Conservation (phyloP, 148 eudicot genomes). For the Chenopodium formosanum region DNA sequence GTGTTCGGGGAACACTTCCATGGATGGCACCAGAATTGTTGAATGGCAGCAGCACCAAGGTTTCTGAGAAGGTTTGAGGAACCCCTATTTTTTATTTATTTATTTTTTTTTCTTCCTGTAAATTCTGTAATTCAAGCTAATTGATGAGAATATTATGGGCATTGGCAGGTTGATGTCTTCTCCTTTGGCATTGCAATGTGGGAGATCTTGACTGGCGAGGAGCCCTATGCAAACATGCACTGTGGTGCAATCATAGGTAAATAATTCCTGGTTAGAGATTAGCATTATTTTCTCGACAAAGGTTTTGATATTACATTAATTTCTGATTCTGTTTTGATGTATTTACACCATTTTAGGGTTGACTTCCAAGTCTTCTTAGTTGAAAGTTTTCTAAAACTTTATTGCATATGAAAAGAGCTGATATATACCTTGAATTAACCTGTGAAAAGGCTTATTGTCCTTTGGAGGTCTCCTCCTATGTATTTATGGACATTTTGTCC, state of each 20-base stretch:
- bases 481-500: too few relatives aligned
- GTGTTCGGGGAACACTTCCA: slow-evolving; percentile 95
- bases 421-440: not conserved
- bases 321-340: not conserved
- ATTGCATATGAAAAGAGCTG: not conserved
- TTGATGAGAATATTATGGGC: slow-evolving; percentile 12
- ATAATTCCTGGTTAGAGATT: not conserved
- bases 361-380: not conserved
- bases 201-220: slow-evolving; percentile 93
- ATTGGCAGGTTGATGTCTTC: slow-evolving; percentile 89
- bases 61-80: slow-evolving; percentile 77
- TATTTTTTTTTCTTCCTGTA: not conserved
- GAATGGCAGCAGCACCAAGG: slow-evolving; percentile 82
- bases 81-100: not conserved
- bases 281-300: not conserved
- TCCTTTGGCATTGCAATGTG: slow-evolving; percentile 91
- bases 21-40: slow-evolving; percentile 99
- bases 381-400: not conserved
- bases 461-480: too few relatives aligned
- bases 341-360: not conserved
- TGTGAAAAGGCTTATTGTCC: too few relatives aligned
- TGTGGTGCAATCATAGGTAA: slow-evolving; percentile 97
- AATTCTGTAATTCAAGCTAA: not conserved
- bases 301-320: not conserved
- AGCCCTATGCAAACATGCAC: slow-evolving; percentile 94